phyloP scores from a whole-genome alignment of 2,329 filamentous ascomycete genomes.

The Plectosphaerella cucumerina region DNA sequence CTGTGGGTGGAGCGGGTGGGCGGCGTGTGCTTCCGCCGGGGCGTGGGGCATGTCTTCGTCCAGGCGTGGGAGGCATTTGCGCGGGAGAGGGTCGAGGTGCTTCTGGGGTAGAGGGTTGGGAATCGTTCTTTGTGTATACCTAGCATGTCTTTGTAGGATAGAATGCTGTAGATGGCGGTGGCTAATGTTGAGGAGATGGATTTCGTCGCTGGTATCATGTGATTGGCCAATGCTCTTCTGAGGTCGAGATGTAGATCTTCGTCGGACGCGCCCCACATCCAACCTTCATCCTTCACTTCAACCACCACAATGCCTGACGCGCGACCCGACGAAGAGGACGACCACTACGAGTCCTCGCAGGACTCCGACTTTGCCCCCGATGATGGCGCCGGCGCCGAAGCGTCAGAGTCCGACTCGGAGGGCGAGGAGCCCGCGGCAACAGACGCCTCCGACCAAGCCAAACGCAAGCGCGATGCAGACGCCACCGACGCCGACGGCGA shows the following conservation, averaged over 20 bases:
- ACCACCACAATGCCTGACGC: slow-evolving; percentile 37
- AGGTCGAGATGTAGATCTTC: too few relatives aligned
- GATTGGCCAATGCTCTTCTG: too few relatives aligned
- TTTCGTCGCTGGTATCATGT: too few relatives aligned
- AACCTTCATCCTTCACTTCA: background rate
- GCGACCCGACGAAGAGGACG: slow-evolving; percentile 40
- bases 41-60: slow-evolving; percentile 36
- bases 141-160: background rate
- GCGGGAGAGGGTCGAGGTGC: slow-evolving; percentile 33
- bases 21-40: slow-evolving; percentile 34
- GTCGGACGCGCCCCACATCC: background rate
- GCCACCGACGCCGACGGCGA: slow-evolving; percentile 28
- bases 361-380: slow-evolving; percentile 72
- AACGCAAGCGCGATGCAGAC: slow-evolving; percentile 26
- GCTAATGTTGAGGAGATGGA: too few relatives aligned
- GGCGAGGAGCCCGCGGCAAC: slow-evolving; percentile 19
- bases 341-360: slow-evolving; percentile 64
- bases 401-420: slow-evolving; percentile 47
- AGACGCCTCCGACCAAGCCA: slow-evolving; percentile 19
- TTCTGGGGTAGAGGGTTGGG: slow-evolving; percentile 28
- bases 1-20: slow-evolving; percentile 42
- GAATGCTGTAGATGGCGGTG: background rate
- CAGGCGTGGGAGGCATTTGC: slow-evolving; percentile 35
- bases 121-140: background rate
- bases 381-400: slow-evolving; percentile 35